phyloP scores from a whole-genome alignment of 169 alveolate species.

The Perkinsus olseni region DNA sequence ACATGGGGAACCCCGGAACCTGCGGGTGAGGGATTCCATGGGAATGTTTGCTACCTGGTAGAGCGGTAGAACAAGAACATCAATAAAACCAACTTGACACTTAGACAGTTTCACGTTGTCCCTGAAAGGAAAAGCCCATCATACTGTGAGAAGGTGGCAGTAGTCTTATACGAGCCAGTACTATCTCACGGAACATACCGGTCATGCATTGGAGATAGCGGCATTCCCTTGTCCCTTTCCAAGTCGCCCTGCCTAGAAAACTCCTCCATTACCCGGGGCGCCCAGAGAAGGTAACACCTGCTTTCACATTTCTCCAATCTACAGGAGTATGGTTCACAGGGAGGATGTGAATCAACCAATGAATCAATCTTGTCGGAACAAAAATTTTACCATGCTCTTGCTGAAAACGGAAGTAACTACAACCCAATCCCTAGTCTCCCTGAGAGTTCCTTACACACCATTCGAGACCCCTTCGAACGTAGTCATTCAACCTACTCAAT shows the following conservation, averaged over 20 bases:
- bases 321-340: too few species aligned
- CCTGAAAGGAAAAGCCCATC: constrained; percentile 34
- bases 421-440: too few species aligned
- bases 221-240: constrained; percentile 33
- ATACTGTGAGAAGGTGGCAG: not conserved
- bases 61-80: constrained; percentile 42
- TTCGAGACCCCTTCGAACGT: too few species aligned
- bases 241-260: constrained; percentile 50
- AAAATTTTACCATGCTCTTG: too few species aligned
- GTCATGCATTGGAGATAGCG: not conserved
- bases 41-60: not conserved
- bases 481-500: not conserved
- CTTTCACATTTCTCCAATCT: not conserved
- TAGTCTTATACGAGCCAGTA: too few species aligned
- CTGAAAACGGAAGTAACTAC: too few species aligned
- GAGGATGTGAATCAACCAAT: too few species aligned
- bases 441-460: too few species aligned
- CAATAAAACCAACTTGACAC: constrained; percentile 35
- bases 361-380: too few species aligned
- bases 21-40: too few species aligned
- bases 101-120: constrained; percentile 39
- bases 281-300: constrained; percentile 38
- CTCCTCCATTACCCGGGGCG: constrained; percentile 51
- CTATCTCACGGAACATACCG: not conserved
- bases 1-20: too few species aligned